These are phyloP conservation scores for Ilyonectria robusta DNA, from an alignment of 2,329 filamentous ascomycete species.

Conservation along the genomic window DNA sequence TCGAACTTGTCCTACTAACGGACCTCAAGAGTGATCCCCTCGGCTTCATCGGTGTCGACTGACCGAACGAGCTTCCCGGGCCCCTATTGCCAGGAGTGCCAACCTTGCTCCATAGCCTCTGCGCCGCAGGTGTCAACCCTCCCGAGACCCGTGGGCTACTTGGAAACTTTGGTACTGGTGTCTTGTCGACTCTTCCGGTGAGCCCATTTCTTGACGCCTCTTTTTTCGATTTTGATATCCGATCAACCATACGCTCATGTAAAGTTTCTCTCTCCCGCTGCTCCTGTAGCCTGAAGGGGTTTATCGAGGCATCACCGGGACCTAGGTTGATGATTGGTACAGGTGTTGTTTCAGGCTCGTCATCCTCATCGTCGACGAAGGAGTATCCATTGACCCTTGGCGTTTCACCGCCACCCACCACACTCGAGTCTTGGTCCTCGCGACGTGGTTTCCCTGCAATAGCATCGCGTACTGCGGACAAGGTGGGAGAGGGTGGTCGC, in stretches of 20 bases:
- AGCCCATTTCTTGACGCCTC: constrained; percentile 71
- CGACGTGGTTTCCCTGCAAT: constrained; percentile 80
- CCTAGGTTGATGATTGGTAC: constrained; percentile 69
- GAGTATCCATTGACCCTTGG: constrained; percentile 94
- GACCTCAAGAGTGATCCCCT: constrained; percentile 57
- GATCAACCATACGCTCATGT: constrained; percentile 89
- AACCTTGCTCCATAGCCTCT: constrained; percentile 76
- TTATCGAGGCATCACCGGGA: constrained; percentile 75
- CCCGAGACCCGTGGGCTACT: constrained; percentile 73
- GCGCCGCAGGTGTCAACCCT: constrained; percentile 80
- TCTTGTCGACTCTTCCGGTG: constrained; percentile 70
- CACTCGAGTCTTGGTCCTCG: constrained; percentile 72
- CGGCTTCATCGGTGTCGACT: constrained; percentile 56
- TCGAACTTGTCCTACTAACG: constrained; percentile 47
- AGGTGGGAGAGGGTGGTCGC: constrained; percentile 81
- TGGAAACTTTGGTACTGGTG: constrained; percentile 78
- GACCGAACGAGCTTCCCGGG: constrained; percentile 52
- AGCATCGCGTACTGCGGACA: constrained; percentile 87
- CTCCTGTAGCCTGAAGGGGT: constrained; percentile 85
- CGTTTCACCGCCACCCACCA: constrained; percentile 74
- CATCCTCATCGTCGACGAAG: constrained; percentile 88
- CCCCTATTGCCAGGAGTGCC: constrained; percentile 58
- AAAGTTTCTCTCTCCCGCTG: constrained; percentile 83
- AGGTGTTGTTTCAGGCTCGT: constrained; percentile 51
- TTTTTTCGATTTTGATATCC: constrained; percentile 80